Percentiles rank a stretch among this genome's conserved stretches.
phyloP scores from a whole-genome alignment of 352 stramenopile species.

The Aphanomyces invadans region DNA sequence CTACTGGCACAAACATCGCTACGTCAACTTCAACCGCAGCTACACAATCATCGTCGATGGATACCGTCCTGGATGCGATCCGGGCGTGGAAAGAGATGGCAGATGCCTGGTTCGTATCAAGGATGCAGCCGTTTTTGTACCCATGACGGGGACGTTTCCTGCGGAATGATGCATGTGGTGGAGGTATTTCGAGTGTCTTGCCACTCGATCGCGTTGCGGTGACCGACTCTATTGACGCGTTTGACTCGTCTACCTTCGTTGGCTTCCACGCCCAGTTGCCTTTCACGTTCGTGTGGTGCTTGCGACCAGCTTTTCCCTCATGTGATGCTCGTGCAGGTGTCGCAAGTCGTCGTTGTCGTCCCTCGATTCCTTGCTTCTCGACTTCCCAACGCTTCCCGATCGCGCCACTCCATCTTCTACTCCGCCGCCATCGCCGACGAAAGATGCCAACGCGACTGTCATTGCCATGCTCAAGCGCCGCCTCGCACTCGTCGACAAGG shows the following conservation, averaged over 20 bases:
- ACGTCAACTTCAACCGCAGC: background rate
- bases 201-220: too few relatives aligned
- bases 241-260: too few relatives aligned
- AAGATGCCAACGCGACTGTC: conserved; percentile 1
- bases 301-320: too few relatives aligned
- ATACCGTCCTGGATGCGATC: background rate
- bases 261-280: too few relatives aligned
- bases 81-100: conserved; percentile 12
- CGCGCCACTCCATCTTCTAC: background rate
- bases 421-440: background rate
- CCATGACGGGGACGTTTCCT: too few relatives aligned
- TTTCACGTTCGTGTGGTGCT: too few relatives aligned
- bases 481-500: conserved; percentile 48
- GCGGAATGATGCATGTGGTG: conserved; percentile 33
- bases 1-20: background rate
- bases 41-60: background rate
- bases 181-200: conserved; percentile 30
- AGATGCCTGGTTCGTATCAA: conserved; percentile 14
- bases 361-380: background rate
- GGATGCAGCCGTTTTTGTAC: too few relatives aligned
- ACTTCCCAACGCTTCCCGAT: conserved; percentile 7
- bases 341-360: conserved; percentile 12
- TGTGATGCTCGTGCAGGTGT: too few relatives aligned
- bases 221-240: too few relatives aligned
- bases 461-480: conserved; percentile 53